Conservation (phyloP, 768 basidiomycete species). For the Russula virescens region DNA sequence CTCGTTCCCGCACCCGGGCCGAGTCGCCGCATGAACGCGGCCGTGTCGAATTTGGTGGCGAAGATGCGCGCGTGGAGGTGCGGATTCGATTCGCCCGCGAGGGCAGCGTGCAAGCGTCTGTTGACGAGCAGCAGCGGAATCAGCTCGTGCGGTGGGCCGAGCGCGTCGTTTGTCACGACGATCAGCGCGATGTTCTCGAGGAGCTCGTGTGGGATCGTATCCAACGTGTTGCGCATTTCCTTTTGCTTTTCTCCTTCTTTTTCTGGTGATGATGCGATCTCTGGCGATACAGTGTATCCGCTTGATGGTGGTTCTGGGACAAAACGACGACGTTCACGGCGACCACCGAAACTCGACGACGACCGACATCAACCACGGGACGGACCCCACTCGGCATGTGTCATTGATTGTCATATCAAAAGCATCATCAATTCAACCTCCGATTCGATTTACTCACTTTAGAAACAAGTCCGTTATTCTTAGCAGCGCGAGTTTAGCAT, state of each 20-base stretch:
- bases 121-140: constrained; percentile 50
- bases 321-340: background rate
- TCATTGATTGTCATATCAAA: constrained; percentile 10
- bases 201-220: constrained; percentile 65
- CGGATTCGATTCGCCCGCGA: constrained; percentile 53
- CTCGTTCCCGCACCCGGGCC: constrained; percentile 29
- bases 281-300: background rate
- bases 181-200: constrained; percentile 74
- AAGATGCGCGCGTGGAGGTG: constrained; percentile 72
- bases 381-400: background rate
- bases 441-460: background rate
- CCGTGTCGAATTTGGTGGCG: constrained; percentile 56
- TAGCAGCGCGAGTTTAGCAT: background rate
- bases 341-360: background rate
- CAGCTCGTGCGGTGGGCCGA: constrained; percentile 59
- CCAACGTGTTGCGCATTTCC: constrained; percentile 31
- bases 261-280: no score
- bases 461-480: no score
- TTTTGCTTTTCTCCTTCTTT: no score
- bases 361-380: background rate
- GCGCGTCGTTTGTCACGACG: constrained; percentile 38
- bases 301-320: background rate
- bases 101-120: constrained; percentile 41
- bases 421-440: constrained; percentile 12
- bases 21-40: constrained; percentile 45